phyloP scores from a whole-genome alignment of 208 protist genomes.

The Entamoeba invadens region DNA sequence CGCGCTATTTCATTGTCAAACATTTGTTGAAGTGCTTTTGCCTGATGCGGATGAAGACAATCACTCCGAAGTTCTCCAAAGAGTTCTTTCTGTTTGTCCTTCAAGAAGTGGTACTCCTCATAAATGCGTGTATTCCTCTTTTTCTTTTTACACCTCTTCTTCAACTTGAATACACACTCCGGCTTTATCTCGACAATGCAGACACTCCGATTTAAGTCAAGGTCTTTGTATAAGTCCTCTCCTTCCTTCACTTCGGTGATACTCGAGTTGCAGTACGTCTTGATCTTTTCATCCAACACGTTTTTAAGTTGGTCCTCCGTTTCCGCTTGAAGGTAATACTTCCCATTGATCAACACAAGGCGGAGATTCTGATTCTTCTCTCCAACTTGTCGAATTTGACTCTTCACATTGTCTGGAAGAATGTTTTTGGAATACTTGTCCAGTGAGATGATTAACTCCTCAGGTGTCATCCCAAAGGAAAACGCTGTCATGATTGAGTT shows the following conservation, averaged over 20 bases:
- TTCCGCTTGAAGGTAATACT: not conserved
- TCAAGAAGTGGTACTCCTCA: not conserved
- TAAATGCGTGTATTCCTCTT: not conserved
- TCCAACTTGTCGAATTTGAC: not conserved
- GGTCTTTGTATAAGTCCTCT: not conserved
- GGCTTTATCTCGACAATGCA: not conserved
- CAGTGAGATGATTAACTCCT: not conserved
- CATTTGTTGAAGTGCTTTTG: not conserved
- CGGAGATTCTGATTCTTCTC: not conserved
- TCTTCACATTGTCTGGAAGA: not conserved
- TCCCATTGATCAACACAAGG: not conserved
- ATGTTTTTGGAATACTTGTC: not conserved
- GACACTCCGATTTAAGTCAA: not conserved
- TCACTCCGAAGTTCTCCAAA: not conserved
- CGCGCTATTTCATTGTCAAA: constrained; percentile 28
- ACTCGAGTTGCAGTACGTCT: not conserved
- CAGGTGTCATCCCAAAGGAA: not conserved
- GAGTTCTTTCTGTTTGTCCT: not conserved
- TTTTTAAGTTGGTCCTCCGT: not conserved
- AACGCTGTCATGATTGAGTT: not conserved
- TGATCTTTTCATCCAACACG: not conserved
- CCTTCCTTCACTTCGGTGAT: not conserved
- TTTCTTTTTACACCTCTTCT: not conserved
- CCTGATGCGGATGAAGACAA: not conserved
- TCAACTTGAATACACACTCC: not conserved